Evolutionary conservation across 2,329 filamentous ascomycete genomes (phyloP), one percentile per base, ranked within the genome.

Genomic region (Colletotrichum musicola): DNA sequence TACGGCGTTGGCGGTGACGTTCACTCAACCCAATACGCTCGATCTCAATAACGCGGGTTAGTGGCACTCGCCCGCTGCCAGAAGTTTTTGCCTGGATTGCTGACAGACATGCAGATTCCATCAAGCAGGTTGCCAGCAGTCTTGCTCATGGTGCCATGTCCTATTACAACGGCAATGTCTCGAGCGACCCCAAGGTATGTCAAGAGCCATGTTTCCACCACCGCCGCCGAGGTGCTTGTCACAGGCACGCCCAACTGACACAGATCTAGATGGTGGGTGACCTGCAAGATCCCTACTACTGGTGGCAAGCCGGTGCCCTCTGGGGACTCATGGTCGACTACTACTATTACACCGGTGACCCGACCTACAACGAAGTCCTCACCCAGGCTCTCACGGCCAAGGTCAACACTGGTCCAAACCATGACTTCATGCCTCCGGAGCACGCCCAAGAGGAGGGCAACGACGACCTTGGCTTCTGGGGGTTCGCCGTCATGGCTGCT

Each of bases 391-490:
- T 93, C 2, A 77, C 88, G 6, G 87, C 83, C 27, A 89, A 79
- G 0, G 77, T 78, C 57, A 89, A 87, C 76, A 85, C 81, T 6
- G 90, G 89, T 1, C 84, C 86, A 0, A 77, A 85, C 9, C 82
- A 84, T 66, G 84, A 93, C 78, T 91, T 86, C 74, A 89, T 92
- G 84, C 82, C 86, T 4, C 82, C 85, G 0, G 77, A 80, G 63
- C 87, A 90, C 71, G 78, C 79, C 13, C 82, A 83, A n/a, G 86
- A 89, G 69, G 87, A 92, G 76, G 91, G 91, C 61, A 94, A 93
- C 72, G 92, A 93, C 72, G 92, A 94, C 75, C 89, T 93, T 75
- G 89, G 88, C 38, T 93, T 93, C 76, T 94, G 92, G 92, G 89
- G 85, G 12, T 89, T 93, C 27, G 85, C 89, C 14, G 85, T 89